Evolutionary conservation across 2,329 filamentous ascomycete species (phyloP).

Genomic region (Diaporthe destruens): DNA sequence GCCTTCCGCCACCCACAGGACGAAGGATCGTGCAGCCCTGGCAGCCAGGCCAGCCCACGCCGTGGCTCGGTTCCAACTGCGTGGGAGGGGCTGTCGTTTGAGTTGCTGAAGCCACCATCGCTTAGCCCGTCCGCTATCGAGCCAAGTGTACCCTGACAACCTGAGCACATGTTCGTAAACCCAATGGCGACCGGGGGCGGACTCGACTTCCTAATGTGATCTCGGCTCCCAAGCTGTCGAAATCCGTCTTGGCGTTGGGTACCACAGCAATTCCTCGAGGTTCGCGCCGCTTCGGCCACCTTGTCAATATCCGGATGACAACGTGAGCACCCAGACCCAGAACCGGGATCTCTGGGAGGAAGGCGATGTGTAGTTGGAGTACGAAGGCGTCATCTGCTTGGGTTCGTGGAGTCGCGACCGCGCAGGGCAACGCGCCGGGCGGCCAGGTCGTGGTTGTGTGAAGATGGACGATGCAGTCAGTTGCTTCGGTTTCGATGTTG

Average conservation of each 20-base stretch:
- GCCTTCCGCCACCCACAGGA: constrained; percentile 38
- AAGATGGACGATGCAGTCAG: background rate
- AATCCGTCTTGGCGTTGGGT: constrained; percentile 30
- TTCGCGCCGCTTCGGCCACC: constrained; percentile 37
- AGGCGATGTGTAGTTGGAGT: background rate
- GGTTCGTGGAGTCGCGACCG: constrained; percentile 11
- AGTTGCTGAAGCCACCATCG: constrained; percentile 40
- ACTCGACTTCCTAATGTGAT: constrained; percentile 31
- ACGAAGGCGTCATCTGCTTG: constrained; percentile 33
- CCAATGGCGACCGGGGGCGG: constrained; percentile 35
- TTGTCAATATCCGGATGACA: constrained; percentile 38
- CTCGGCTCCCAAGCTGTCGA: constrained; percentile 37
- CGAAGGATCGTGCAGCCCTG: constrained; percentile 38
- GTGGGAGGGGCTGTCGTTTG: constrained; percentile 25
- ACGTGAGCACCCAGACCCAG: constrained; percentile 30
- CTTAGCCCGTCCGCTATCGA: constrained; percentile 36
- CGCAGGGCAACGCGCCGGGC: constrained; percentile 19
- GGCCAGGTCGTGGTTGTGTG: constrained; percentile 43
- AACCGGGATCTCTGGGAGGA: too few relatives aligned
- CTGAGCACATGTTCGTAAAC: constrained; percentile 35
- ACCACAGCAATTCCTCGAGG: constrained; percentile 31
- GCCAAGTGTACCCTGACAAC: constrained; percentile 36
- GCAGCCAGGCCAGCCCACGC: too few relatives aligned
- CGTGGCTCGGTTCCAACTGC: constrained; percentile 20
- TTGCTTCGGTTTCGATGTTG: background rate